Evolutionary conservation across 2,329 filamentous ascomycete species (phyloP).

Genomic region (Cladosporium sp.): DNA sequence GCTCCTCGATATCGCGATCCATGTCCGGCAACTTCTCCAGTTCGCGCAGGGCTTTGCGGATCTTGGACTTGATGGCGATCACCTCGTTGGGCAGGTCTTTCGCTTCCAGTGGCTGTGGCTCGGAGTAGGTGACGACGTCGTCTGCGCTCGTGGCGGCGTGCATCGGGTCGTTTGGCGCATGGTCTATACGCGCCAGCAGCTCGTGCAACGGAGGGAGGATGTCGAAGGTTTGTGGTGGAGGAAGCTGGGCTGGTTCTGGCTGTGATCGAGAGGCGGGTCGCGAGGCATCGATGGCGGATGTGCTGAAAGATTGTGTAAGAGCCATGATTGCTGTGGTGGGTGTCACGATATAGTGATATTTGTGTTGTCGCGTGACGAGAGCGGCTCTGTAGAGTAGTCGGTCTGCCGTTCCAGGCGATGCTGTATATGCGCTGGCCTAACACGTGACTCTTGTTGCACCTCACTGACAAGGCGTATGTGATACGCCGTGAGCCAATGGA

Average conservation of each 20-base stretch:
- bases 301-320: conserved; percentile 10
- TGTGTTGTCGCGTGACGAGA: neutral
- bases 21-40: conserved; percentile 70
- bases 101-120: conserved; percentile 51
- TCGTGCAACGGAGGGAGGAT: conserved; percentile 78
- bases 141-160: conserved; percentile 29
- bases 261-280: conserved; percentile 8
- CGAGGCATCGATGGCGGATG: conserved; percentile 7
- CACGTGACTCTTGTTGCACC: neutral
- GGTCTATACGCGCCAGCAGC: conserved; percentile 68
- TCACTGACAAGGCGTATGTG: neutral
- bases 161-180: conserved; percentile 16
- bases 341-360: neutral
- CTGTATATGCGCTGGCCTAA: neutral
- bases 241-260: conserved; percentile 44
- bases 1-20: conserved; percentile 64
- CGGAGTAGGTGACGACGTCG: conserved; percentile 41
- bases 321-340: neutral
- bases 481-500: neutral
- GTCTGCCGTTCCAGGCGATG: neutral
- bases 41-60: conserved; percentile 68
- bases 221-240: conserved; percentile 81
- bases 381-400: neutral
- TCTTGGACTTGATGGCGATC: conserved; percentile 71
- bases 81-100: conserved; percentile 81